Conservation (phyloP, 805 yeast species). For the Metahyphopichia silvanorum region DNA sequence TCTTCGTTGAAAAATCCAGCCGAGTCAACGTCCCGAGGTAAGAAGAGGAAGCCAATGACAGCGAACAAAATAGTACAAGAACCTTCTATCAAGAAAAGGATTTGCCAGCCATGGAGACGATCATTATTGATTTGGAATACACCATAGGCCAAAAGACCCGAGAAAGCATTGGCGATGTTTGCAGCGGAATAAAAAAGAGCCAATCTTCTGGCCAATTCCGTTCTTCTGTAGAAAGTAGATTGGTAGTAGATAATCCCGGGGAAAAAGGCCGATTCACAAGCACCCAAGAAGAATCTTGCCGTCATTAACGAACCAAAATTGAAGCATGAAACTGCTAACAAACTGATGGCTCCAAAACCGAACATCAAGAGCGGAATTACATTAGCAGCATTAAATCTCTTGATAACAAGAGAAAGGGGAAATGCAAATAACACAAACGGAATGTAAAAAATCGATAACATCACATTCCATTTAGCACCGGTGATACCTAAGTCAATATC, state of each 20-base stretch:
- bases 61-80: slow-evolving; percentile 34
- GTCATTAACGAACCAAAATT: slow-evolving; percentile 33
- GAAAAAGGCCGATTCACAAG: slow-evolving; percentile 34
- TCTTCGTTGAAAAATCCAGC: slow-evolving; percentile 38
- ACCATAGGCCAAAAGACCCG: slow-evolving; percentile 32
- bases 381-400: slow-evolving; percentile 40
- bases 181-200: slow-evolving; percentile 36
- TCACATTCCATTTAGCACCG: slow-evolving; percentile 43
- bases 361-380: slow-evolving; percentile 44
- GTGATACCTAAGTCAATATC: slow-evolving; percentile 38
- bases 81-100: slow-evolving; percentile 46
- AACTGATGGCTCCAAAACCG: slow-evolving; percentile 41
- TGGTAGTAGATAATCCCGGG: slow-evolving; percentile 38
- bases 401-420: slow-evolving; percentile 40
- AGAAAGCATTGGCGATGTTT: slow-evolving; percentile 32
- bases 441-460: slow-evolving; percentile 43
- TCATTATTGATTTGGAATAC: slow-evolving; percentile 36
- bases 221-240: slow-evolving; percentile 34
- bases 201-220: slow-evolving; percentile 33
- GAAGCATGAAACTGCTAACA: slow-evolving; percentile 36
- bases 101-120: slow-evolving; percentile 45
- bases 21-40: slow-evolving; percentile 34
- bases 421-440: slow-evolving; percentile 46
- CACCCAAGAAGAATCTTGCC: slow-evolving; percentile 37
- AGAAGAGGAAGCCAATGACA: slow-evolving; percentile 24